Evolutionary conservation across 2,329 filamentous ascomycete genomes (phyloP).

Genomic region (Lachnellula hyalina): DNA sequence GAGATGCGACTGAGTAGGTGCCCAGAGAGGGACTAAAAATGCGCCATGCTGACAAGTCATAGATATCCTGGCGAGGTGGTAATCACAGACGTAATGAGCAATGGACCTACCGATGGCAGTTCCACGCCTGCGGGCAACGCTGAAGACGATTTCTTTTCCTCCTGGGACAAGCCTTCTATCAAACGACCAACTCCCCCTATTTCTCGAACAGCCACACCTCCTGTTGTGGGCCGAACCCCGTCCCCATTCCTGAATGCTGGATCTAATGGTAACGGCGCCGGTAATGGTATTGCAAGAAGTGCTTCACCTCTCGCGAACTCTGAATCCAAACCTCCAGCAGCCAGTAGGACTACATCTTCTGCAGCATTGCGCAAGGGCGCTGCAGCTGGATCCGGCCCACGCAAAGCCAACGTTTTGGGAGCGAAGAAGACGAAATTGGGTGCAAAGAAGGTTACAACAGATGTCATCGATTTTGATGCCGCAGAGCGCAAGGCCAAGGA

Average conservation of each 20-base stretch:
- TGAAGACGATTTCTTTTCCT: slow-evolving; percentile 95
- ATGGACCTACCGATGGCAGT: slow-evolving; percentile 55
- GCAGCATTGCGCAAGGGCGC: slow-evolving; percentile 75
- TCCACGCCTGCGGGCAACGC: slow-evolving; percentile 76
- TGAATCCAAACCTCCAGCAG: slow-evolving; percentile 50
- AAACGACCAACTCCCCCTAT: slow-evolving; percentile 93
- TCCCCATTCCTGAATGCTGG: slow-evolving; percentile 84
- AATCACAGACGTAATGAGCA: slow-evolving; percentile 65
- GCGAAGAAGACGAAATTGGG: slow-evolving; percentile 86
- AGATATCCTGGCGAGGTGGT: slow-evolving; percentile 84
- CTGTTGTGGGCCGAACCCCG: slow-evolving; percentile 70
- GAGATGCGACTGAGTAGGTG: slow-evolving; percentile 77
- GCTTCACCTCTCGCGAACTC: slow-evolving; percentile 73
- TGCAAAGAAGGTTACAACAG: slow-evolving; percentile 80
- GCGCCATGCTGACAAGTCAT: slow-evolving; percentile 20
- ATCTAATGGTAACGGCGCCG: slow-evolving; percentile 51
- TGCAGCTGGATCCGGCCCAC: slow-evolving; percentile 54
- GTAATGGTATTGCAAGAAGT: slow-evolving; percentile 68
- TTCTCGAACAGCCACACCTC: slow-evolving; percentile 82
- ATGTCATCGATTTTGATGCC: slow-evolving; percentile 91
- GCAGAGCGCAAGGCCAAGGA: slow-evolving; percentile 96
- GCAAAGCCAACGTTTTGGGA: slow-evolving; percentile 80
- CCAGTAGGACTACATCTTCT: slow-evolving; percentile 70
- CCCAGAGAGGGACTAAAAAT: not conserved
- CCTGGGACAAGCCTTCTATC: slow-evolving; percentile 96